Conservation (phyloP, 129 eudicot genomes). For the Arctium lappa region DNA sequence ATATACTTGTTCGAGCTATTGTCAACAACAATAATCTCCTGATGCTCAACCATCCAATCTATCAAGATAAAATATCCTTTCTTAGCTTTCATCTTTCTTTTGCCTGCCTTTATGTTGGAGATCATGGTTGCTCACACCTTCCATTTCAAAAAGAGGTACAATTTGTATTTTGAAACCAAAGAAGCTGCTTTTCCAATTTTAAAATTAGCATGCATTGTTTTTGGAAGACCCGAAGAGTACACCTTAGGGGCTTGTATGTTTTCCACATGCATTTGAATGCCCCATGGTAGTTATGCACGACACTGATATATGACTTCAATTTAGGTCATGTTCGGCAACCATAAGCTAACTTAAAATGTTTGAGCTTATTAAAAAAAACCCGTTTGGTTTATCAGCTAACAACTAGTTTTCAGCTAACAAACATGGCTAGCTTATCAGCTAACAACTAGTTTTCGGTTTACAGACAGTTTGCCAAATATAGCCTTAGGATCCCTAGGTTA, state of each 20-base stretch:
- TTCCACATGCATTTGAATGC: background rate
- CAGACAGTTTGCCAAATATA: background rate
- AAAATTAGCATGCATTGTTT: background rate
- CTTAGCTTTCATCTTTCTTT: background rate
- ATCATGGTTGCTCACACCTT: background rate
- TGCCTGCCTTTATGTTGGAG: background rate
- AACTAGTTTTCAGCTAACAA: background rate
- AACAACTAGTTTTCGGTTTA: background rate
- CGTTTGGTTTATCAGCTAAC: background rate
- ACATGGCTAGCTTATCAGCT: background rate
- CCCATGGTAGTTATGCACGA: background rate
- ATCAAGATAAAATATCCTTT: slow-evolving; percentile 86
- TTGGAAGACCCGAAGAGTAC: background rate
- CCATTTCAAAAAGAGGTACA: background rate
- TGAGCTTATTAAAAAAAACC: background rate
- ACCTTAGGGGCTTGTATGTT: background rate
- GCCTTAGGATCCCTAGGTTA: too few relatives aligned
- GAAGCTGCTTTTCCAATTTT: background rate
- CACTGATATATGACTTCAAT: background rate
- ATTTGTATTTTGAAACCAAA: background rate
- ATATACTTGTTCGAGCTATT: slow-evolving; percentile 70
- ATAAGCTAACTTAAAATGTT: background rate
- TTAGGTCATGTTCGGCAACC: background rate
- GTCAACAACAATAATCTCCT: slow-evolving; percentile 81
- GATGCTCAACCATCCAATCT: slow-evolving; percentile 75